Percentiles rank a stretch among this genome's conserved stretches.
Conservation (phyloP, 371 early-diverging fungal species). For the Blakeslea trispora region DNA sequence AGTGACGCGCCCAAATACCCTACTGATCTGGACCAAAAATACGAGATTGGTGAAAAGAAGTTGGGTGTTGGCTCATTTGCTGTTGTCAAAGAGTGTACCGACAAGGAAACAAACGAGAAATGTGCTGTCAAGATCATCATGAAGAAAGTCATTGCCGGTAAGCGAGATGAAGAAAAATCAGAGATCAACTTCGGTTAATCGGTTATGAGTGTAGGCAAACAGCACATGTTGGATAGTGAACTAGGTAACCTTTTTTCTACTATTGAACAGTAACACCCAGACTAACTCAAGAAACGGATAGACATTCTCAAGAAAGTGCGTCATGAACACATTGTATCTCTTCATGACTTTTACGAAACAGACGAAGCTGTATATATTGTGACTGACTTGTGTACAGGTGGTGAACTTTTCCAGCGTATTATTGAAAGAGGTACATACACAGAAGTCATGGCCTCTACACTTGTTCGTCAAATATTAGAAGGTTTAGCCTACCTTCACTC, state of each 20-base stretch:
- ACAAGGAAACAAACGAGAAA: constrained; percentile 54
- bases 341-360: constrained; percentile 79
- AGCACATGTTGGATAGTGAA: constrained; percentile 82
- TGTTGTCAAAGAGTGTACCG: constrained; percentile 69
- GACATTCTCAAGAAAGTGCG: constrained; percentile 73
- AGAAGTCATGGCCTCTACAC: constrained; percentile 70
- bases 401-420: constrained; percentile 85
- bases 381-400: constrained; percentile 85
- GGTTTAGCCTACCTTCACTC: constrained; percentile 82
- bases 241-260: no score
- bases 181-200: not conserved
- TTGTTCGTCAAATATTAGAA: constrained; percentile 73
- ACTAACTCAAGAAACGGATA: not conserved
- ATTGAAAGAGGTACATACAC: constrained; percentile 76
- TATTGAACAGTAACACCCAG: no score
- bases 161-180: not conserved
- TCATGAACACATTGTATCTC: constrained; percentile 77
- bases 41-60: constrained; percentile 44
- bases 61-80: constrained; percentile 78
- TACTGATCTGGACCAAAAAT: constrained; percentile 40
- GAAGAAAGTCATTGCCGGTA: constrained; percentile 59
- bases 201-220: constrained; percentile 55
- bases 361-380: constrained; percentile 81
- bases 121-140: constrained; percentile 85
- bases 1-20: constrained; percentile 36